Evolutionary conservation across 2,329 filamentous ascomycete species (phyloP).

Genomic region (Nemania serpens): DNA sequence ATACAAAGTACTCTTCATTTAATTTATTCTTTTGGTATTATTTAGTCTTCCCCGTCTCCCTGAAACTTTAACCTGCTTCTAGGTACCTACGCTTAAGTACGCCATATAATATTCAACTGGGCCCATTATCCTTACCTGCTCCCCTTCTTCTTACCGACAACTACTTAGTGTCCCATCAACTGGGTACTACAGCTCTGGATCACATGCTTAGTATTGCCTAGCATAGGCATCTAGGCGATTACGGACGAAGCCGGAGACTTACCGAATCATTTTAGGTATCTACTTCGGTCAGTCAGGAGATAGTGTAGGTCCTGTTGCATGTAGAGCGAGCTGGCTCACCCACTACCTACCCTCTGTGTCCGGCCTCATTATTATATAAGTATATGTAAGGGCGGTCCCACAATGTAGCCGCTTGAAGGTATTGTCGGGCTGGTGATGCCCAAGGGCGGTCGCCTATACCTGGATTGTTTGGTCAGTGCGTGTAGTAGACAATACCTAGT

Average conservation of each 20-base stretch:
- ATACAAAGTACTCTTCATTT: too few relatives aligned
- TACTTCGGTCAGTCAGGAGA: constrained; percentile 2
- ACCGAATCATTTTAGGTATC: constrained; percentile 12
- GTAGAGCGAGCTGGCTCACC: constrained; percentile 24
- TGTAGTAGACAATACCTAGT: too few relatives aligned
- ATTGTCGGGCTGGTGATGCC: constrained; percentile 1
- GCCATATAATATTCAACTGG: too few relatives aligned
- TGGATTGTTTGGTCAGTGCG: too few relatives aligned
- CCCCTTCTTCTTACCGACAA: too few relatives aligned
- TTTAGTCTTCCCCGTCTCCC: constrained; percentile 12
- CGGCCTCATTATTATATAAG: neutral
- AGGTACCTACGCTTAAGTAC: too few relatives aligned
- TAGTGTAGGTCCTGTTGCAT: constrained; percentile 14
- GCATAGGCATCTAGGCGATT: neutral
- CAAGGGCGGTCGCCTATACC: too few relatives aligned
- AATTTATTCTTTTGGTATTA: neutral
- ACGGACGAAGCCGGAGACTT: constrained; percentile 19
- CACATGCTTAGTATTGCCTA: neutral
- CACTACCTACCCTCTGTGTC: neutral
- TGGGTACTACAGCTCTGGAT: neutral
- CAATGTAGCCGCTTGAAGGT: neutral
- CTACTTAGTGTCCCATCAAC: neutral
- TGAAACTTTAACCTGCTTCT: constrained; percentile 9
- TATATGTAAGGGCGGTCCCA: too few relatives aligned
- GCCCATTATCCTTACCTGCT: too few relatives aligned